Percentiles rank a stretch among this genome's conserved stretches.
Conservation (phyloP, 2,329 filamentous ascomycete genomes). For the Hypoxylon sp. region DNA sequence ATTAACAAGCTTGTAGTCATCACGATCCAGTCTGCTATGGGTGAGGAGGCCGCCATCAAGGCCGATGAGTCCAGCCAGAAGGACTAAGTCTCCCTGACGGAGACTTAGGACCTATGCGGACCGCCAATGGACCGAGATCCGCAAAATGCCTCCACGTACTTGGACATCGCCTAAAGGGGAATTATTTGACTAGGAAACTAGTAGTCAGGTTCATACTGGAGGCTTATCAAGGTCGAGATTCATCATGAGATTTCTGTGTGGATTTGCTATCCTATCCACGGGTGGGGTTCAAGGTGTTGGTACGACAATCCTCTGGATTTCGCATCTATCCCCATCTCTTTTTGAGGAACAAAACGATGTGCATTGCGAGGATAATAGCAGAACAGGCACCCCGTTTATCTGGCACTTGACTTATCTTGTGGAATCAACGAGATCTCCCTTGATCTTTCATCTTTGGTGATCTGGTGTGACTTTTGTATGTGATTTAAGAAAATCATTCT, state of each 20-base stretch:
- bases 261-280: constrained; percentile 43
- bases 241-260: constrained; percentile 47
- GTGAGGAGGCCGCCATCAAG: constrained; percentile 91
- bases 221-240: constrained; percentile 32
- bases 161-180: constrained; percentile 32
- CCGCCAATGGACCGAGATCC: constrained; percentile 27
- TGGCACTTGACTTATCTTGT: constrained; percentile 54
- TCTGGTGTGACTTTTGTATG: constrained; percentile 6
- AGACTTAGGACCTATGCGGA: constrained; percentile 25
- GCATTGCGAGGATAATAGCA: constrained; percentile 48
- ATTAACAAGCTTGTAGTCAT: constrained; percentile 72
- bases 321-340: constrained; percentile 45
- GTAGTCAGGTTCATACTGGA: constrained; percentile 34
- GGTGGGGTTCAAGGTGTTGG: constrained; percentile 27
- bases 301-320: constrained; percentile 33
- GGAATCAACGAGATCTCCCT: constrained; percentile 49
- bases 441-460: constrained; percentile 25
- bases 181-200: constrained; percentile 45
- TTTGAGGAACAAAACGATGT: constrained; percentile 40
- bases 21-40: constrained; percentile 94
- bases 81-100: constrained; percentile 44
- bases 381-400: constrained; percentile 54
- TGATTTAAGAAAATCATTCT: neutral
- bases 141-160: constrained; percentile 26
- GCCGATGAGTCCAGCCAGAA: constrained; percentile 86